phyloP scores from a whole-genome alignment of 306 rosid species.

The Sophora flavescens region DNA sequence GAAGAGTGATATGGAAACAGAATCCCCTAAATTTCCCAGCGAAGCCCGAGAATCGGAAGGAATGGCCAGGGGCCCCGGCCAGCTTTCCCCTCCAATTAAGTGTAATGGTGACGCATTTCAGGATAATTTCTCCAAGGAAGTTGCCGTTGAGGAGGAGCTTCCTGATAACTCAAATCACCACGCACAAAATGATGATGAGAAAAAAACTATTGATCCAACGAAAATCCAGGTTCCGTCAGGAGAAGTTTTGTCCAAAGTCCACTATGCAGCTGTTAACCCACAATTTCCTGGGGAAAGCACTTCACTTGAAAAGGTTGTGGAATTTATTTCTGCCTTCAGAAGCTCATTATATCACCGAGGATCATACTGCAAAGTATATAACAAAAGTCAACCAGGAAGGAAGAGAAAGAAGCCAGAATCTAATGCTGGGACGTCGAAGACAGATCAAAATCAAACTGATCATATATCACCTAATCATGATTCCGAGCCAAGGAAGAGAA shows the following conservation, averaged over 20 bases:
- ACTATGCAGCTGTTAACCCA: constrained; percentile 58
- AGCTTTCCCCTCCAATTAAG: constrained; percentile 45
- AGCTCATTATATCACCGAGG: constrained; percentile 64
- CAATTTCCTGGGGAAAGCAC: constrained; percentile 36
- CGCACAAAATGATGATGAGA: constrained; percentile 43
- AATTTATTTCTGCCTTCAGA: constrained; percentile 60
- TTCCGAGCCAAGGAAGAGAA: constrained; percentile 48
- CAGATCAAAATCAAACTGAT: constrained; percentile 40
- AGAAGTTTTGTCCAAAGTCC: constrained; percentile 59
- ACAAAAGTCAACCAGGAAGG: constrained; percentile 48
- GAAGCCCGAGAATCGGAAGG: constrained; percentile 37
- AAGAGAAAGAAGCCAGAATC: constrained; percentile 64
- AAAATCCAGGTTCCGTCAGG: constrained; percentile 52
- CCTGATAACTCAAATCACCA: constrained; percentile 47
- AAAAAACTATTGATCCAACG: constrained; percentile 51
- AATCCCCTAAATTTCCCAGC: constrained; percentile 38
- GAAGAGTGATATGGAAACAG: constrained; percentile 47
- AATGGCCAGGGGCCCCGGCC: constrained; percentile 38
- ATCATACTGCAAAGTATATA: constrained; percentile 49
- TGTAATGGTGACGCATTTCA: constrained; percentile 35
- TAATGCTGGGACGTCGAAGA: no score
- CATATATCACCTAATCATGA: constrained; percentile 33
- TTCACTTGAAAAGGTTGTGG: constrained; percentile 50
- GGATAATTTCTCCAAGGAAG: constrained; percentile 43
- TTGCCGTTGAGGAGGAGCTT: constrained; percentile 26